Evolutionary conservation across 305 asterid genomes (phyloP).

Genomic region (Fraxinus nigra): DNA sequence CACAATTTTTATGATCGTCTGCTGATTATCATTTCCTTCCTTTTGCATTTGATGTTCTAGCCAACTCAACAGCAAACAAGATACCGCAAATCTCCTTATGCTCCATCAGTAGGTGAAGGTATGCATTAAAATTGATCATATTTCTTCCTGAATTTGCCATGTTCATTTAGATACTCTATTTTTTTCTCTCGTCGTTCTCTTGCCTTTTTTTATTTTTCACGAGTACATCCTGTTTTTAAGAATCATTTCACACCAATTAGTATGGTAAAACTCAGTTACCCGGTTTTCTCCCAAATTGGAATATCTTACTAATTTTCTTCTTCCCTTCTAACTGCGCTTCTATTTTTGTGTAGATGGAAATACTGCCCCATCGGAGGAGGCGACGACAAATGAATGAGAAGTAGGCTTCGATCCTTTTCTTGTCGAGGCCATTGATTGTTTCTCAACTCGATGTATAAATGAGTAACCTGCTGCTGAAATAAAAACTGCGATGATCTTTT

Average conservation of each 20-base stretch:
- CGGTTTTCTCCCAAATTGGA: background rate
- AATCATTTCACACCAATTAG: background rate
- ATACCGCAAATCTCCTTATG: constrained; percentile 88
- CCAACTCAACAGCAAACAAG: constrained; percentile 97
- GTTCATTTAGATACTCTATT: background rate
- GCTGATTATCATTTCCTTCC: constrained; percentile 22
- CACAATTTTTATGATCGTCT: constrained; percentile 1
- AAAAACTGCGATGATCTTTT: constrained; percentile 22
- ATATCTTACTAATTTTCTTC: background rate
- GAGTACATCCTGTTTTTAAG: background rate
- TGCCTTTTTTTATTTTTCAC: background rate
- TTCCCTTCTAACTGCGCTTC: background rate
- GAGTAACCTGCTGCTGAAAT: constrained; percentile 33
- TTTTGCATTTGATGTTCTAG: constrained; percentile 39
- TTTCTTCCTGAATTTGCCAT: constrained; percentile 1
- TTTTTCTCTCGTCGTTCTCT: background rate
- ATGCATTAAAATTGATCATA: constrained; percentile 20
- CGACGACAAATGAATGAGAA: constrained; percentile 44
- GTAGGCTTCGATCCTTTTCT: constrained; percentile 22
- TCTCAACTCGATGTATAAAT: constrained; percentile 27
- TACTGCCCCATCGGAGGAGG: constrained; percentile 47
- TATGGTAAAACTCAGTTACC: background rate
- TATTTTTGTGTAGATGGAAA: constrained; percentile 42
- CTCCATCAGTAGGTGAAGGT: constrained; percentile 95
- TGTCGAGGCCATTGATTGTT: constrained; percentile 23